Base-by-base conservation (phyloP, 352 stramenopile genomes). In the Nothophytophthora sp. region DNA sequence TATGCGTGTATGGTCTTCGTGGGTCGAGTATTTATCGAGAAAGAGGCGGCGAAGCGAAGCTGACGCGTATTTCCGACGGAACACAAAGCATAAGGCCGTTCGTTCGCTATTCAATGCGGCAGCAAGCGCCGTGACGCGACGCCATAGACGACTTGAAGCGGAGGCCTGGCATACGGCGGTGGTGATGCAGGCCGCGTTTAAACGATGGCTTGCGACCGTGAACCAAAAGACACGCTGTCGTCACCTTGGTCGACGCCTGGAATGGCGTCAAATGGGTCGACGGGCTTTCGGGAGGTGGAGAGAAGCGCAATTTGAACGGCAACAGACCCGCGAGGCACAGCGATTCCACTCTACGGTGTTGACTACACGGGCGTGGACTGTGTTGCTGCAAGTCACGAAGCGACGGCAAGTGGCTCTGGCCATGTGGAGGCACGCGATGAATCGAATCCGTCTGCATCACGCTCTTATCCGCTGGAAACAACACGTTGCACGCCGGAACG, bases 371-470 rank as follows among this genome's bases (percentile, higher is more conserved):
- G 49, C 54, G 6, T 69, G 60, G 60, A 44, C 46, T 56, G 37
- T 37, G 5, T 24, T 69, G 34, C 7, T 65, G 12, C 54, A 55
- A 22, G 32, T 65, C 34, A 69, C 49, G 13, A 65, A 52, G 3
- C 60, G 60, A 13, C 60, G 55, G 55, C 60, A 69, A 57, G 36
- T 69, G 13, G 60, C 60, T 9, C 5, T 65, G 40, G 49, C 16
- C 12, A 65, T 69, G 60, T 69, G 55, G 55, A 47, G 19, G 8
- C 39, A 65, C 23, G 47, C 43, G 5, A 55, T 45, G 55, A 29
- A 13, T 6, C 39, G 29, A 13, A 35, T 60, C 24, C 44, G 60
- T 38, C 51, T 61, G 23, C n/a, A 5, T 10, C 13, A 37, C 19
- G 36, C 42, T 2, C 45, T 69, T 15, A 23, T 27, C 1, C 29